Conservation (phyloP, 2,329 filamentous ascomycete genomes). For the Cordyceps sp. region DNA sequence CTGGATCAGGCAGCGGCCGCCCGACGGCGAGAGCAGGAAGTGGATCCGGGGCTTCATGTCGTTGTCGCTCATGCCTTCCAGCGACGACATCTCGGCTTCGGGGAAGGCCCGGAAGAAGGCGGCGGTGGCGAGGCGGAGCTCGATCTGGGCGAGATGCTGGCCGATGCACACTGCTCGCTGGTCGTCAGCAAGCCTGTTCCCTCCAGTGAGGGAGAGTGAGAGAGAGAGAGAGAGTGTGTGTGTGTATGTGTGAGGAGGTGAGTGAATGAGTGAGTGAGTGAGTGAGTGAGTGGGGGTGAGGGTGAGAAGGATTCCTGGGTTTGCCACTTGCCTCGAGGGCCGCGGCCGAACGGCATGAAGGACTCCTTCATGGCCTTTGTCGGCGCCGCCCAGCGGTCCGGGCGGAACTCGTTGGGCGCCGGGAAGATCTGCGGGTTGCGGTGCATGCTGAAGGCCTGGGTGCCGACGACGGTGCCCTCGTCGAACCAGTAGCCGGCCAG, state of each 20-base stretch:
- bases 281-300: too few species aligned
- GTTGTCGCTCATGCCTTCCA: slow-evolving; percentile 16
- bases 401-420: slow-evolving; percentile 15
- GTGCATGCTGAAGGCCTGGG: slow-evolving; percentile 30
- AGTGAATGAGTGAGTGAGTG: too few species aligned
- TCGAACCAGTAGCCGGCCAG: slow-evolving; percentile 23
- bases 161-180: slow-evolving; percentile 30
- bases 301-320: background rate
- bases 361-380: slow-evolving; percentile 26
- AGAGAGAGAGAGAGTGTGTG: too few species aligned
- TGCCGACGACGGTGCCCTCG: slow-evolving; percentile 19
- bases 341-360: slow-evolving; percentile 35
- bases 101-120: slow-evolving; percentile 33
- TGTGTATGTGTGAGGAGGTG: too few species aligned
- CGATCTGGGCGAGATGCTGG: slow-evolving; percentile 37
- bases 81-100: slow-evolving; percentile 11
- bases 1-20: slow-evolving; percentile 15
- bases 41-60: slow-evolving; percentile 18
- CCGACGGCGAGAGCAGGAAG: slow-evolving; percentile 16
- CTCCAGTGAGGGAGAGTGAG: too few species aligned
- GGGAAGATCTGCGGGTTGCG: slow-evolving; percentile 21
- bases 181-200: background rate
- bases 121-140: slow-evolving; percentile 32
- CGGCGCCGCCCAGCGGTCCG: slow-evolving; percentile 5
- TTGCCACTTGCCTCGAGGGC: slow-evolving; percentile 21